Conservation (phyloP, 305 asterid species). For the Fraxinus floribunda region DNA sequence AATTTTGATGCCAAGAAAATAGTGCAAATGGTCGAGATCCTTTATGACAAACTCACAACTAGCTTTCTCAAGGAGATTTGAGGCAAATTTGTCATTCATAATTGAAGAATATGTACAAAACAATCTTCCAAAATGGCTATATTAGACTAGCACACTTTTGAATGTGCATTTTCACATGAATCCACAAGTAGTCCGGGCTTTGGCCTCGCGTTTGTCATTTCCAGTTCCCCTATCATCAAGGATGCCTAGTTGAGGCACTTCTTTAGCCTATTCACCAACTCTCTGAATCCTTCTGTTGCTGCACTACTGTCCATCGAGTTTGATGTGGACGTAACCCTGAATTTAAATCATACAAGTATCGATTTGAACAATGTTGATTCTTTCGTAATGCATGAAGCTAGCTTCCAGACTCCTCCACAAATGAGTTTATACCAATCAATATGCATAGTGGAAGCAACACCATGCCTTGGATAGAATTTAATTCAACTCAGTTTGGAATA, state of each 20-base stretch:
- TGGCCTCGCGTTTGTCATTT: too few species aligned
- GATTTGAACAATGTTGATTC: neutral
- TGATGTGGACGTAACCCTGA: neutral
- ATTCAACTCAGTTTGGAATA: neutral
- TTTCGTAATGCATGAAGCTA: neutral
- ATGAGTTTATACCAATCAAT: neutral
- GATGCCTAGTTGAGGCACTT: too few species aligned
- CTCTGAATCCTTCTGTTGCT: neutral
- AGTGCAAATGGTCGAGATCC: neutral
- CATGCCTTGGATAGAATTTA: neutral
- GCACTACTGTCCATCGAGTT: neutral
- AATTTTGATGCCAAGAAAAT: neutral
- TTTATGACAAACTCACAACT: neutral
- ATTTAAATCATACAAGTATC: neutral
- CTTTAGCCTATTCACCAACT: too few species aligned
- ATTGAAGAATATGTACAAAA: too few species aligned
- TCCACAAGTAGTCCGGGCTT: too few species aligned
- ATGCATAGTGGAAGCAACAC: neutral
- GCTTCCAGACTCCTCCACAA: neutral
- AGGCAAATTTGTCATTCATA: too few species aligned
- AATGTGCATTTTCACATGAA: too few species aligned
- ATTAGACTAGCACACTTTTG: too few species aligned
- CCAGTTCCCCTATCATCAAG: too few species aligned
- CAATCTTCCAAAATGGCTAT: too few species aligned
- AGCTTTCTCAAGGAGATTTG: too few species aligned